Evolutionary conservation across 2,329 filamentous ascomycete species (phyloP), one percentile per base, ranked within the genome.

Genomic region (Pleomassaria siparia): DNA sequence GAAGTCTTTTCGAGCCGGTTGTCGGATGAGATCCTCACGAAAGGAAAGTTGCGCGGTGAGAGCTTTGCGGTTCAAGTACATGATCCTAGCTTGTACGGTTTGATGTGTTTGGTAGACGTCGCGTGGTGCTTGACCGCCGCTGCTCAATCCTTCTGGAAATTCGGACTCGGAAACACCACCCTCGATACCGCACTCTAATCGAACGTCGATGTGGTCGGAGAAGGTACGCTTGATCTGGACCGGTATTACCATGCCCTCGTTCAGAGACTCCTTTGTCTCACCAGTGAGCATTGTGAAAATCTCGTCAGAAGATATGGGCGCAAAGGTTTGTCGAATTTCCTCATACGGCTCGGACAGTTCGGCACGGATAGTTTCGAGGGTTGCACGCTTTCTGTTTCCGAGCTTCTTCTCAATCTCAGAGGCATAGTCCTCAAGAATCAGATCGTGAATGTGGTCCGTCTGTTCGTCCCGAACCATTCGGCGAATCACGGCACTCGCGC

Each of bases 231-330:
- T 88, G 57, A 97, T 86, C 43, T 88, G 88, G 53, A 96, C 88
- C 0, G 94, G 87, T 5, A 99, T 82, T 54, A 96, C 89, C 91
- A 97, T 97, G 58, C 88, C 89, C 62, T 92, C 88, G 43, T 83
- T 83, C 9, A 99, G 76, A 0, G 90, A 89, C 1, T 94, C 87
- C 49, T 82, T 80, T 0, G 90, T 97, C 72, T 99, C 94, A 49
- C 92, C 94, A 2, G 94, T 97, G 46, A 97, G 84, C 86, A 96
- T 96, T 30, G 91, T 94, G 72, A 97, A 99, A 50, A 96, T 83
- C 58, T 96, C 89, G 18, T 91, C 86, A 0, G 85, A 79, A 21
- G 76, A 77, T 32, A 96, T 76, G 42, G 80, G 73, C 36, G 82
- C 80, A 66, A 95, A 96, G 54, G 86, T 85, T 59, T 89, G 87